Evolutionary conservation across 352 stramenopile genomes (phyloP), one percentile per base, ranked within the genome.

Genomic region (Pythium pyrilobum): DNA sequence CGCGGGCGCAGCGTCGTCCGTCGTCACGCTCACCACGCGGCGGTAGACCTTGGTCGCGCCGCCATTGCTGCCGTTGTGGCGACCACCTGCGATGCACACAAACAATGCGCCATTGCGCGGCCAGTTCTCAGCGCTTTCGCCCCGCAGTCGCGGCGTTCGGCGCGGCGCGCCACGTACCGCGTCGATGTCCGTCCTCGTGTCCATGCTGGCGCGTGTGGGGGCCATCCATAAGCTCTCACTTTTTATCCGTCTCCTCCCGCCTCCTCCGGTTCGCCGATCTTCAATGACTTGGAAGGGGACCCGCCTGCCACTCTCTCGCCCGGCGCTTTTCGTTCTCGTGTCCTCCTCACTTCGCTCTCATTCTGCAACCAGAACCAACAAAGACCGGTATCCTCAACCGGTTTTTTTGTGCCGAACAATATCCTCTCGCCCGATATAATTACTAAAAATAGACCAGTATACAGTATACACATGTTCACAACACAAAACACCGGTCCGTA

Each of bases 11-110:
- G 28, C 15, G 49, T 47, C 60, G 29, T 74, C 59, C 5, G 64
- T 41, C 34, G 67, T 42, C 25, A 74, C 8, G 59, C n/a, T 53
- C 44, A 82, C 59, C 10, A 83, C 72, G 44, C 63, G 75, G 37
- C 75, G 62, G 44, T 83, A 86, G 4, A 66, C 61, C 41, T 48
- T 63, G 44, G 48, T 53, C 9, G 38, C n/a, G 18, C 15, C 20
- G 3, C 29, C 29, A 24, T 20, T 15, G 13, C 25, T 18, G 11
- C 42, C 8, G n/a, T 36, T 36, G 47, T 15, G 27, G 38, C 60
- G 47, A 49, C 56, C 56, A 27, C 59, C 59, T 59, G 39, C 49
- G 62, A 29, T 51, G 4, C 23, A 23, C 7, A 2, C 32, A 32
- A 39, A 23, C 28, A 13, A 52, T 42, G 13, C 23, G n/a, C 24